These are phyloP conservation scores for Zygotorulaspora florentina DNA, from an alignment of 805 yeast species.

Conservation along the genomic window DNA sequence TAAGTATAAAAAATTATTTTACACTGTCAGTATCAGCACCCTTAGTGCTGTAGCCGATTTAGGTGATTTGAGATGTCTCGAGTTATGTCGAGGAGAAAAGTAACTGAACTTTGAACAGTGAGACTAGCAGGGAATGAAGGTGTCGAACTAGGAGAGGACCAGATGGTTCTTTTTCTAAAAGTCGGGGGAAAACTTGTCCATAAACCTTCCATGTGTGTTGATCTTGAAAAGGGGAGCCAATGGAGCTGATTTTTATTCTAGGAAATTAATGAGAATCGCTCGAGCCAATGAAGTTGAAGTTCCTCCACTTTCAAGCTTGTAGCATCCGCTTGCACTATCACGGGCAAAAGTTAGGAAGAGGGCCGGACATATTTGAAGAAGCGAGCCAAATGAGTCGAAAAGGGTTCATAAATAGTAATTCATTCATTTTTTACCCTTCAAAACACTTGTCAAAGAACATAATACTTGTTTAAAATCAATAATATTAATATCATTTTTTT, in stretches of 20 bases:
- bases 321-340: constrained; percentile 42
- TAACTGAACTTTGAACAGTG: constrained; percentile 32
- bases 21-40: constrained; percentile 62
- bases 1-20: constrained; percentile 62
- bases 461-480: too few species aligned
- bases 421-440: too few species aligned
- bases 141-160: constrained; percentile 43
- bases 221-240: constrained; percentile 55
- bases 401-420: too few species aligned
- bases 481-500: too few species aligned
- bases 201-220: constrained; percentile 69
- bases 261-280: constrained; percentile 56
- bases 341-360: background rate
- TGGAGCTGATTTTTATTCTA: constrained; percentile 65
- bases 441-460: too few species aligned
- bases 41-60: constrained; percentile 52
- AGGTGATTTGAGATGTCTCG: constrained; percentile 51
- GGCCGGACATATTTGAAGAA: too few species aligned
- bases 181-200: constrained; percentile 52
- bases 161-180: constrained; percentile 47
- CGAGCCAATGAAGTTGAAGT: constrained; percentile 43
- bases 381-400: too few species aligned
- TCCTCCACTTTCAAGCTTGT: constrained; percentile 57
- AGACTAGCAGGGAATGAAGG: constrained; percentile 65
- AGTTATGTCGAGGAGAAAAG: constrained; percentile 38